These are phyloP conservation scores for Fusarium sp. DNA, from an alignment of 2,329 filamentous ascomycete genomes.

Conservation along the genomic window DNA sequence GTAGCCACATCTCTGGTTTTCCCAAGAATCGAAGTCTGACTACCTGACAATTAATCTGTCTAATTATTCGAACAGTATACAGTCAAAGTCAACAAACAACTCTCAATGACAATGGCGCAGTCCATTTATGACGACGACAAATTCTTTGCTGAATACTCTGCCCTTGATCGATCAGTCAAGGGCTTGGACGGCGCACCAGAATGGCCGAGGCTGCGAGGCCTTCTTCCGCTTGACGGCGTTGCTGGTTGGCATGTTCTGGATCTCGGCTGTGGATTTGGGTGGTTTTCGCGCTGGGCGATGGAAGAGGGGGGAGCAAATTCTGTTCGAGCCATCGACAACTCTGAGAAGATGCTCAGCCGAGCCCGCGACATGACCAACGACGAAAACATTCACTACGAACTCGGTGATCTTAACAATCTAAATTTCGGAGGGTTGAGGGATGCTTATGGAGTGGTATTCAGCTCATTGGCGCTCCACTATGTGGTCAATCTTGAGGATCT, in stretches of 20 bases:
- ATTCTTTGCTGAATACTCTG: neutral
- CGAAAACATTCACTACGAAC: neutral
- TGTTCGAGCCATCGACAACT: neutral
- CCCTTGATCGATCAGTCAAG: neutral
- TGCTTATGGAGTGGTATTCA: neutral
- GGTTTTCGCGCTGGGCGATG: neutral
- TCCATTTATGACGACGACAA: neutral
- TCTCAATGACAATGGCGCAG: neutral
- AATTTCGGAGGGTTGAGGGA: neutral
- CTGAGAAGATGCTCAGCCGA: neutral
- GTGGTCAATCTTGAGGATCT: neutral
- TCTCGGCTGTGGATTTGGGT: neutral
- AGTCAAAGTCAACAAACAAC: too few relatives aligned
- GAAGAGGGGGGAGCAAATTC: neutral
- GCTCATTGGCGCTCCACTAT: neutral
- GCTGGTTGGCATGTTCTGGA: neutral
- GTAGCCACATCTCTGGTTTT: too few relatives aligned
- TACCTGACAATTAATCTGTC: too few relatives aligned
- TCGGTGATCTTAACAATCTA: rapidly evolving
- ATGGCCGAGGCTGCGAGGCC: neutral
- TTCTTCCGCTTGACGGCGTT: neutral
- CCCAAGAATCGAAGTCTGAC: too few relatives aligned
- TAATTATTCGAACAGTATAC: too few relatives aligned
- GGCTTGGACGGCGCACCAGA: neutral
- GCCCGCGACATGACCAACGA: neutral